Percentiles rank a stretch among this genome's conserved stretches.
Conservation (phyloP, 164 flowering plant genomes). For the Vitis rupestris region DNA sequence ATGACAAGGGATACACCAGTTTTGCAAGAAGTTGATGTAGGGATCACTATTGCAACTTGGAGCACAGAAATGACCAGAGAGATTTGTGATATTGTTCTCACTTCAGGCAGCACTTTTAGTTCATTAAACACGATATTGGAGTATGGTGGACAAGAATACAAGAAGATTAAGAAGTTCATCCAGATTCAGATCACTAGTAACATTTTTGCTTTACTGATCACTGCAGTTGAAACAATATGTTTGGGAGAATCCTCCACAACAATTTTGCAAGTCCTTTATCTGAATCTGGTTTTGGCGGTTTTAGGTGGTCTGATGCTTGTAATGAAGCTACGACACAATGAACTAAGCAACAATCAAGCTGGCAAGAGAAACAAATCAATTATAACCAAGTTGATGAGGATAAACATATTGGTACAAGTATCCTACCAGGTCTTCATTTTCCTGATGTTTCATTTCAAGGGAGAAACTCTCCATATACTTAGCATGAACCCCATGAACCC, state of each 20-base stretch:
- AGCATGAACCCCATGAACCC: neutral
- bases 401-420: slow-evolving; percentile 18
- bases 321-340: slow-evolving; percentile 1
- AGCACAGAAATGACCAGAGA: slow-evolving; percentile 17
- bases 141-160: slow-evolving; percentile 12
- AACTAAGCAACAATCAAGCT: neutral
- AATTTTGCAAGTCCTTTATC: slow-evolving; percentile 18
- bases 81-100: slow-evolving; percentile 11
- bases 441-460: slow-evolving; percentile 7
- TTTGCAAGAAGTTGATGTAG: slow-evolving; percentile 28
- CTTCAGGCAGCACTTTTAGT: neutral
- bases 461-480: neutral
- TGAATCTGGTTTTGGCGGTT: slow-evolving; percentile 18
- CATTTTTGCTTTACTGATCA: slow-evolving; percentile 14
- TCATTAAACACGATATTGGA: slow-evolving; percentile 1
- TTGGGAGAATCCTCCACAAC: slow-evolving; percentile 23
- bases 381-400: slow-evolving; percentile 17
- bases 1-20: slow-evolving; percentile 18
- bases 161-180: slow-evolving; percentile 24
- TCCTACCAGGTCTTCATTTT: slow-evolving; percentile 9
- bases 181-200: slow-evolving; percentile 21
- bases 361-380: slow-evolving; percentile 3
- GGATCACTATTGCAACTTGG: slow-evolving; percentile 10
- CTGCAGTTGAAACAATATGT: slow-evolving; percentile 5
- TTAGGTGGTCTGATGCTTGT: slow-evolving; percentile 24